Evolutionary conservation across 768 basidiomycete genomes (phyloP).

Genomic region (Phlegmacium glaucopus): DNA sequence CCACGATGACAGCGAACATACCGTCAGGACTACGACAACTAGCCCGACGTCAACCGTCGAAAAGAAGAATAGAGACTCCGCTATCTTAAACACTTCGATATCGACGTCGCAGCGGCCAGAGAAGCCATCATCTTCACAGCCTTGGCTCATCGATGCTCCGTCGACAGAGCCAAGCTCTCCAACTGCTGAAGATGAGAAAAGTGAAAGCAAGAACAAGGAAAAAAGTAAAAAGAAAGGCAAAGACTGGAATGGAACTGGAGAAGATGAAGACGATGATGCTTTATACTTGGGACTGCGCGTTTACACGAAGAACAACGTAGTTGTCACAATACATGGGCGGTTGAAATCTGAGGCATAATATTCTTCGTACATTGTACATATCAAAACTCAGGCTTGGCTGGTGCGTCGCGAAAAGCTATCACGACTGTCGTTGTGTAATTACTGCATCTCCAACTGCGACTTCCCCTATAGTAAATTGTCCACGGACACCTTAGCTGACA

Average conservation of each 20-base stretch:
- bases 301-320: slow-evolving; percentile 33
- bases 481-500: no score
- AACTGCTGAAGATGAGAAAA: neutral
- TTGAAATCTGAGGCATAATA: slow-evolving; percentile 13
- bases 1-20: neutral
- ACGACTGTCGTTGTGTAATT: no score
- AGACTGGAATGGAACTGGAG: slow-evolving; percentile 1
- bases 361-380: no score
- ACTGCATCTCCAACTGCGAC: no score
- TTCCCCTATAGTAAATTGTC: no score
- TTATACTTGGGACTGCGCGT: slow-evolving; percentile 35
- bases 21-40: neutral
- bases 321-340: slow-evolving; percentile 31
- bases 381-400: no score
- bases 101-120: no score
- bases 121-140: no score
- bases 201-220: neutral
- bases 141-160: neutral
- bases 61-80: neutral
- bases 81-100: no score
- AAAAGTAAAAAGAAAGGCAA: neutral
- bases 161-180: neutral
- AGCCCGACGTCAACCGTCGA: slow-evolving; percentile 2
- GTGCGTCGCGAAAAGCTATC: no score
- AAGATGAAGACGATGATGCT: slow-evolving; percentile 17